Conservation (phyloP, 768 basidiomycete species). For the Hysterangium stoloniferum region DNA sequence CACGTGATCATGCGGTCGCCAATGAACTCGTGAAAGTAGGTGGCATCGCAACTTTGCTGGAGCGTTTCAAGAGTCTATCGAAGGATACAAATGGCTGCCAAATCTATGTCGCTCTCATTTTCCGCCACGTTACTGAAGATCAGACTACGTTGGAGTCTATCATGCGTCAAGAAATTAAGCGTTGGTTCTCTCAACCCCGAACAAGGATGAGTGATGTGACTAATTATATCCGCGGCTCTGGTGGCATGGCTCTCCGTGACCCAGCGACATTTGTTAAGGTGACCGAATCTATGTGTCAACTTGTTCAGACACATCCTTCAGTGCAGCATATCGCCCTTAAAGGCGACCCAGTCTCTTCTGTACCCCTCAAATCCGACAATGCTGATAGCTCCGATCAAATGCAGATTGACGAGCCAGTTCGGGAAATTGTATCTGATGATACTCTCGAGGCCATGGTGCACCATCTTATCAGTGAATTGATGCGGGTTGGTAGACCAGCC, state of each 20-base stretch:
- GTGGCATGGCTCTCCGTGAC: constrained; percentile 75
- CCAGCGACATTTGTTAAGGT: constrained; percentile 67
- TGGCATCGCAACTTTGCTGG: constrained; percentile 58
- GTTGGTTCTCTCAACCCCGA: constrained; percentile 70
- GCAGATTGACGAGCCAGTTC: constrained; percentile 43
- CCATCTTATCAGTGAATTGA: constrained; percentile 65
- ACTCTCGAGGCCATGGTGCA: constrained; percentile 38
- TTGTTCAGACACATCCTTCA: constrained; percentile 56
- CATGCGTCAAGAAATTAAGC: constrained; percentile 79
- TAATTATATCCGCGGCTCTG: constrained; percentile 69
- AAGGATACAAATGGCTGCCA: constrained; percentile 58
- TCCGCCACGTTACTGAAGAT: constrained; percentile 92
- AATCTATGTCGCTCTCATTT: constrained; percentile 75
- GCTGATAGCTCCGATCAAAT: constrained; percentile 35
- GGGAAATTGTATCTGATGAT: constrained; percentile 19
- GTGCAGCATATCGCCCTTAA: constrained; percentile 55
- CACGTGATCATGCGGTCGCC: constrained; percentile 60
- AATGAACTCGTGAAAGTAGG: constrained; percentile 58
- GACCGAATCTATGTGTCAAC: constrained; percentile 60
- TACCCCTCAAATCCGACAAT: constrained; percentile 8
- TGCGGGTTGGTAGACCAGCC: constrained; percentile 46
- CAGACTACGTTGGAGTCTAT: constrained; percentile 49
- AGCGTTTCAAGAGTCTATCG: constrained; percentile 50
- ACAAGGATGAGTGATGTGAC: constrained; percentile 52
- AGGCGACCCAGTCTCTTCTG: constrained; percentile 23